Evolutionary conservation across 192 early-diverging fungal genomes (phyloP), one percentile per base, ranked within the genome.

Genomic region (Chytriomyces sp.): DNA sequence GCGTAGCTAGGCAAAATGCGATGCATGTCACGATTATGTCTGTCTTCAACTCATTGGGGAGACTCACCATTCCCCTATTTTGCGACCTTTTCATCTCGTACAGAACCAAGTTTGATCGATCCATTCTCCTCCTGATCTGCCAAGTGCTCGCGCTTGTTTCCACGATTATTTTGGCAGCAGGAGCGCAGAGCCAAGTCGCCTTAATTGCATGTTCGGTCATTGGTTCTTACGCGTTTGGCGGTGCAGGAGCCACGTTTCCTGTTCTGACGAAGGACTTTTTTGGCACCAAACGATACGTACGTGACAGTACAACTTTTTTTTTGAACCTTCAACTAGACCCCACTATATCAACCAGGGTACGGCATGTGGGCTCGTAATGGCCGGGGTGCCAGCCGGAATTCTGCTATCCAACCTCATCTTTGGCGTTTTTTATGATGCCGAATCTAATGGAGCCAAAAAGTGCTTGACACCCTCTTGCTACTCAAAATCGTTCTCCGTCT

Each of bases 11-110:
- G 14, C 28, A 61, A 37, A 61, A 61, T 14, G 28, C 66, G 49
- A 49, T 53, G 34, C 78, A 79, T 26, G 17, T 79, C 32, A 79
- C 78, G 19, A 25, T 79, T 38, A 38, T 72, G 39, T 75, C 73
- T 4, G 70, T 75, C 12, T 39, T 39, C 58, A 60, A 72, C 39
- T 53, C 60, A 17, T 41, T 72, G 37, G 73, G 69, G 4, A 39
- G 74, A 2, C 32, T 79, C 7, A 19, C 30, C 30, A 17, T 44
- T 31, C 56, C 73, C 30, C 22, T 63, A 10, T 7, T 63, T 22
- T 22, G 36, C 25, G 78, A 79, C 58, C 0, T 68, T 0, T 38
- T 73, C 12, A 14, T n/a, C 14, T n/a, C 14, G 22, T n/a, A 49
- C 10, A 49, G n/a, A 0, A n/a, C 26, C 7, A 56, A 5, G 33